Evolutionary conservation across 805 yeast genomes (phyloP).

Genomic region (Aciculoconidium aculeatum): DNA sequence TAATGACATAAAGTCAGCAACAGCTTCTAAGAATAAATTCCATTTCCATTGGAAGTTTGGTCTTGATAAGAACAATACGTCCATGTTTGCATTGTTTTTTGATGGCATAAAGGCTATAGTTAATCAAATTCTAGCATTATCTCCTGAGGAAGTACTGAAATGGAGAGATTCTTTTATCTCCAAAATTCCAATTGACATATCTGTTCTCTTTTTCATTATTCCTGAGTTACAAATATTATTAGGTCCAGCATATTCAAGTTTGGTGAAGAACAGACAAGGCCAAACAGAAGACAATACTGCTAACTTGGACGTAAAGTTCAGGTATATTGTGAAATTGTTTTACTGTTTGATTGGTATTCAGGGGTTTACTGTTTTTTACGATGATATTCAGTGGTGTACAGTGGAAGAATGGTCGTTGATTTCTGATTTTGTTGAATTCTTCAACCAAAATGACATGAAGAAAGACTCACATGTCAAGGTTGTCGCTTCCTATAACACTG

Average conservation of each 20-base stretch:
- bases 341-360: slow-evolving; percentile 34
- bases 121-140: slow-evolving; percentile 35
- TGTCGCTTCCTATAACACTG: slow-evolving; percentile 7
- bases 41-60: slow-evolving; percentile 28
- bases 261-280: slow-evolving; percentile 4
- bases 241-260: slow-evolving; percentile 34
- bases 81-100: slow-evolving; percentile 32
- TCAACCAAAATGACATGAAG: slow-evolving; percentile 7
- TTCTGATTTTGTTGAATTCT: slow-evolving; percentile 20
- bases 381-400: slow-evolving; percentile 43
- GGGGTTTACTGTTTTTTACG: slow-evolving; percentile 41
- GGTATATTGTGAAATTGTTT: slow-evolving; percentile 37
- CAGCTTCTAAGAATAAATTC: slow-evolving; percentile 25
- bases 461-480: slow-evolving; percentile 8
- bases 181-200: slow-evolving; percentile 36
- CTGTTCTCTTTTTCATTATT: slow-evolving; percentile 33
- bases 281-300: slow-evolving; percentile 15
- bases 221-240: slow-evolving; percentile 41
- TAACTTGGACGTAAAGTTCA: slow-evolving; percentile 33
- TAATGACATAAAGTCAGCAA: slow-evolving; percentile 29
- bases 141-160: slow-evolving; percentile 25
- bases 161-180: slow-evolving; percentile 38
- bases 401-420: slow-evolving; percentile 23
- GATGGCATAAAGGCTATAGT: slow-evolving; percentile 34
- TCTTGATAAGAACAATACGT: slow-evolving; percentile 18